These are phyloP conservation scores for Colletotrichum salicis DNA, from an alignment of 2,329 filamentous ascomycete species.

Conservation along the genomic window DNA sequence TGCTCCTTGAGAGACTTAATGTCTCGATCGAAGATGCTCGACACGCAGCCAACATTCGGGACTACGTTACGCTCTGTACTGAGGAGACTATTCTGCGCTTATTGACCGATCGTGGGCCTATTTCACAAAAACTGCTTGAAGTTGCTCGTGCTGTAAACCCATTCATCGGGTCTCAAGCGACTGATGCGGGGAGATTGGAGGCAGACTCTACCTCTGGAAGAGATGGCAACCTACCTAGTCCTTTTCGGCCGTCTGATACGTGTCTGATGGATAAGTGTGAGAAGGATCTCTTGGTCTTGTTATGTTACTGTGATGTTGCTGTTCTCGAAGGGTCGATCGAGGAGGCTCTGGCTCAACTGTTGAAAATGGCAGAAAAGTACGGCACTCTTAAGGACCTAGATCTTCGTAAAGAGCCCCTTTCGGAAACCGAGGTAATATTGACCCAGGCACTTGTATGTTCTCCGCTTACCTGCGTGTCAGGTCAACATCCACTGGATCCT, in stretches of 20 bases:
- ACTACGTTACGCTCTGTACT: constrained; percentile 30
- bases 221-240: neutral
- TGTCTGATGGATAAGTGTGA: constrained; percentile 30
- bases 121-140: constrained; percentile 10
- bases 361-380: constrained; percentile 24
- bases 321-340: constrained; percentile 20
- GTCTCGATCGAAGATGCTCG: constrained; percentile 15
- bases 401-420: constrained; percentile 32
- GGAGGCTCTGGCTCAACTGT: constrained; percentile 29
- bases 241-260: constrained; percentile 27
- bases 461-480: neutral
- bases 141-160: constrained; percentile 34
- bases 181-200: neutral
- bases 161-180: constrained; percentile 25
- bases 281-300: constrained; percentile 35
- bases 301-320: constrained; percentile 33
- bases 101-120: constrained; percentile 1
- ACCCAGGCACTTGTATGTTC: too few relatives aligned
- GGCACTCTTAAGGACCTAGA: constrained; percentile 32
- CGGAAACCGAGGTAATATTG: constrained; percentile 30
- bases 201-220: neutral
- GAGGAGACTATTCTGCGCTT: constrained; percentile 23
- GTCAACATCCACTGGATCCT: constrained; percentile 25
- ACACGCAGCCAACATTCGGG: constrained; percentile 28
- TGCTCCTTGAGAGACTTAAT: constrained; percentile 1